Base-by-base conservation (phyloP, 2,329 filamentous ascomycete genomes). In the Mycosphaerelloides madeirae region DNA sequence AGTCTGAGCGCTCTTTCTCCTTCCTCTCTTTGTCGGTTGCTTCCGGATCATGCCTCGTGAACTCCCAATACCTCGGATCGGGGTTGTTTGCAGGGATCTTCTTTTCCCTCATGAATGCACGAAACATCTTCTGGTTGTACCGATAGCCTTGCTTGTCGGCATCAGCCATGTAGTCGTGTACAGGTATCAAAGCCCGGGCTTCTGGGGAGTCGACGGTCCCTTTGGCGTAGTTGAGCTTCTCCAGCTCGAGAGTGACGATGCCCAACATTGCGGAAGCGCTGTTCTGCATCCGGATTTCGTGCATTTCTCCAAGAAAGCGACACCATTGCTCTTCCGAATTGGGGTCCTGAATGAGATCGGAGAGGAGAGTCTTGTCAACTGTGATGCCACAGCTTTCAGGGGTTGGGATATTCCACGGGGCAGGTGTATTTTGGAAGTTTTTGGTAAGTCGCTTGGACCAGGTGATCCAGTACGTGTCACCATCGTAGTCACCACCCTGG, bases 401-500 rank as follows among this genome's bases (percentile, higher is more conserved):
- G 3, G 20, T 25, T 14, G 51, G 53, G 3, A 44, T 6, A 75
- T 67, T 0, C 83, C 61, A 41, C 78, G 72, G 0, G 66, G 66
- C 62, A 43, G 73, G 68, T 0, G 79, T 78, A 46, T 85, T 88
- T 3, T 58, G 53, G 53, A 91, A 91, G n/a, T 80, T 79, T 4
- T 69, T 55, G 0, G 87, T 83, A 3, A 93, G 74, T 0, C 68
- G 64, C 0, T 71, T 68, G 20, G 90, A 84, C 83, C 84, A 91
- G 56, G 83, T 87, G 0, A 87, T 67, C 84, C 85, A 90, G 3
- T 85, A 74, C 11, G 70, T 75, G 50, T 93, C 87, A 0, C 87
- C 87, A 53, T 91, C 86, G 50, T 89, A 91, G 57, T 91, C 87
- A 0, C 87, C 87, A 0, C 87, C 87, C 1, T 85, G 87, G 0